Percentiles rank a stretch among this genome's conserved stretches.
Evolutionary conservation across 202 grass and related monocot species (phyloP).

Genomic region (Alloteropsis angusta): DNA sequence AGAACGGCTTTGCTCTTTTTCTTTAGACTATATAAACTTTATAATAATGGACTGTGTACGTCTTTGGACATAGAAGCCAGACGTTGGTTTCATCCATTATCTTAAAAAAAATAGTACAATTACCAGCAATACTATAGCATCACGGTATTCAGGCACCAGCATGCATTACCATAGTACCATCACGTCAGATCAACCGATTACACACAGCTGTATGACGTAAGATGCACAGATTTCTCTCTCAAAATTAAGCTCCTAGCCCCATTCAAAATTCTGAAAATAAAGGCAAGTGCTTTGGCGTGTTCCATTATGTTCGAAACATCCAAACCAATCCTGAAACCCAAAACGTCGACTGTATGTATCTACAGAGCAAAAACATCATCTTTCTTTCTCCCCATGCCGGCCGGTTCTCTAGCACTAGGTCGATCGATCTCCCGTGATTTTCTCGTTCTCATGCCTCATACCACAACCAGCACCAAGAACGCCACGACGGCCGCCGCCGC

Average conservation of each 20-base stretch:
- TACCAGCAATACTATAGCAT: no score
- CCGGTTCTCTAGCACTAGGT: slow-evolving; percentile 15
- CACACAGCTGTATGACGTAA: background rate
- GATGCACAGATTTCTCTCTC: background rate
- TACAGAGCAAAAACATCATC: slow-evolving; percentile 15
- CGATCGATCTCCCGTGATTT: background rate
- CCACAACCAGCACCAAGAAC: slow-evolving; percentile 24
- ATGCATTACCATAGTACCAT: no score
- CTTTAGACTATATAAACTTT: no score
- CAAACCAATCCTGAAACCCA: background rate
- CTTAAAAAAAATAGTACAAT: no score
- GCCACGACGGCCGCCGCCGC: background rate
- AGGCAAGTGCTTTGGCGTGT: background rate
- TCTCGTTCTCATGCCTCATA: slow-evolving; percentile 14
- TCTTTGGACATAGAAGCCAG: no score
- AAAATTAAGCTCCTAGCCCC: background rate
- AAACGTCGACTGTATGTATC: slow-evolving; percentile 24
- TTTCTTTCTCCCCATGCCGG: background rate
- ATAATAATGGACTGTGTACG: no score
- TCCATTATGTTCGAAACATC: background rate
- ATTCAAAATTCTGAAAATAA: background rate
- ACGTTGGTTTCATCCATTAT: no score
- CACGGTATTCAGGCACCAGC: no score
- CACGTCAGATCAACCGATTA: no score
- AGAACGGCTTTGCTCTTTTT: no score